A percentile compares a stretch with the other conserved stretches of the same genome.
Evolutionary conservation across 2,329 filamentous ascomycete species (phyloP).

Genomic region (Penicillium paneum): DNA sequence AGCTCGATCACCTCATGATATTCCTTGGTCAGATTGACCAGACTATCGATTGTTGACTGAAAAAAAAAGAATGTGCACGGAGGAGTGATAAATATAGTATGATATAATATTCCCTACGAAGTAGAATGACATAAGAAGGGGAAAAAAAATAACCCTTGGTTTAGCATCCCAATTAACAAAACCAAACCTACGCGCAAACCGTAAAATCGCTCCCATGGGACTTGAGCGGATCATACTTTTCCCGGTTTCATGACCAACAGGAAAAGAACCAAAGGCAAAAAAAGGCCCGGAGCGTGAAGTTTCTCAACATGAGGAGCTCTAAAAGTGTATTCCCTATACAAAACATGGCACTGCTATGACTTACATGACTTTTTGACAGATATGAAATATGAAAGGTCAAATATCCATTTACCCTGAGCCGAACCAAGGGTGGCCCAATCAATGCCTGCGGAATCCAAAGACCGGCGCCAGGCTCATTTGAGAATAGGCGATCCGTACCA

Average conservation of each 20-base stretch:
- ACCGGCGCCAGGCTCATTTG: not conserved
- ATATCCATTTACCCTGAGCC: slow-evolving; percentile 3
- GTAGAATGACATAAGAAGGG: not conserved
- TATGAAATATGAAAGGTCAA: not conserved
- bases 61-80: not conserved
- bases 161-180: slow-evolving; percentile 2
- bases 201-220: not conserved
- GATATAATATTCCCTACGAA: not conserved
- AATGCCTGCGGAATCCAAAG: not conserved
- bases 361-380: not conserved
- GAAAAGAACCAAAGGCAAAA: not conserved
- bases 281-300: not conserved
- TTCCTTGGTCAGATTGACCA: not conserved
- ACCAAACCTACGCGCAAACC: not conserved
- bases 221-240: slow-evolving; percentile 1
- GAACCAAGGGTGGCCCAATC: slow-evolving; percentile 7
- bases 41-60: slow-evolving; percentile 4
- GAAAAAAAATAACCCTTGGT: not conserved
- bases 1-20: not conserved
- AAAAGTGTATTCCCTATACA: not conserved
- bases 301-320: not conserved
- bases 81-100: not conserved
- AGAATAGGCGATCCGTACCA: slow-evolving; percentile 8
- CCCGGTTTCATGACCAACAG: not conserved
- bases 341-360: not conserved